Percentiles rank a stretch among this genome's conserved stretches.
Conservation (phyloP, 2,329 filamentous ascomycete genomes). For the Thelonectria olida region DNA sequence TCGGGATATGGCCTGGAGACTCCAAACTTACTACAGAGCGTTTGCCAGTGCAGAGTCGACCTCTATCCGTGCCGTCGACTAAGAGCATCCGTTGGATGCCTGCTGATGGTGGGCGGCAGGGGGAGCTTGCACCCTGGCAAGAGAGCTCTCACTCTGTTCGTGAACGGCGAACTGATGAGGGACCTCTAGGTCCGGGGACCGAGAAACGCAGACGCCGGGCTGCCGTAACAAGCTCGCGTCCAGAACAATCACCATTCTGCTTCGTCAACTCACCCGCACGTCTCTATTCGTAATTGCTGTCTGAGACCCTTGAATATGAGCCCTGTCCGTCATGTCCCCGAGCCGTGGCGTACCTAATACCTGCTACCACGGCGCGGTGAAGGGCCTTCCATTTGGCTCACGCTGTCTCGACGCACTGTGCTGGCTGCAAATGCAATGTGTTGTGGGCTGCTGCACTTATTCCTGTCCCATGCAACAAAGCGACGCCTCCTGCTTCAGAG, state of each 20-base stretch:
- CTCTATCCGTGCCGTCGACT: constrained; percentile 1
- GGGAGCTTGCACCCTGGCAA: constrained; percentile 18
- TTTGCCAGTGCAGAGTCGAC: background rate
- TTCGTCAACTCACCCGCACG: too few species aligned
- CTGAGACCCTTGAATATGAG: background rate
- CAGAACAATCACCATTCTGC: too few species aligned
- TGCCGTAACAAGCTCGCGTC: constrained; percentile 12
- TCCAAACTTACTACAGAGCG: constrained; percentile 12
- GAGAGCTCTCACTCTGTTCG: constrained; percentile 14
- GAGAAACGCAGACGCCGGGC: constrained; percentile 11
- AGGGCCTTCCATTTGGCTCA: background rate
- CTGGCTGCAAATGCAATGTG: constrained; percentile 5
- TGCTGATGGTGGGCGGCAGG: constrained; percentile 20
- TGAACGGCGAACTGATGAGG: constrained; percentile 11
- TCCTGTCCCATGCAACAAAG: constrained; percentile 12
- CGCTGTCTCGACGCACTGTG: constrained; percentile 3
- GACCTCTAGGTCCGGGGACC: constrained; percentile 7
- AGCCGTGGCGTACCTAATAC: too few species aligned
- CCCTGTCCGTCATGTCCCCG: background rate
- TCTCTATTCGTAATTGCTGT: too few species aligned
- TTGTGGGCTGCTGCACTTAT: constrained; percentile 4
- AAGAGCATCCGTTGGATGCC: constrained; percentile 9
- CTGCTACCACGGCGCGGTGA: background rate
- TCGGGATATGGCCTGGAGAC: constrained; percentile 9
- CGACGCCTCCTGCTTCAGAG: constrained; percentile 18